Conservation (phyloP, 2,329 filamentous ascomycete species). For the Aschersonia sp. region DNA sequence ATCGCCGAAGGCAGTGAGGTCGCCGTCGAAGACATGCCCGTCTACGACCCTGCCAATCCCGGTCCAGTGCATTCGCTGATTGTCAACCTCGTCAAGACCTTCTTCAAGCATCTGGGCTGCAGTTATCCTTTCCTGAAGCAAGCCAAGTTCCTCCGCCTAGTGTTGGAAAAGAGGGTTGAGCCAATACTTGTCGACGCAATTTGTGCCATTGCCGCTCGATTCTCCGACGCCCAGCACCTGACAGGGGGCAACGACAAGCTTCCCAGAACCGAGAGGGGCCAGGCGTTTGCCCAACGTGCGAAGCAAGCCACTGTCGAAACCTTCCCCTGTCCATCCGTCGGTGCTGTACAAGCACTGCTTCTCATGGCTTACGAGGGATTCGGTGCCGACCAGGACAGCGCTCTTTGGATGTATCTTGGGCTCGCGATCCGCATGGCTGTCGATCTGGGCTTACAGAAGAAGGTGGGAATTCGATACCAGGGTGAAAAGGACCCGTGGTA, state of each 20-base stretch:
- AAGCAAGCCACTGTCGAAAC: constrained; percentile 73
- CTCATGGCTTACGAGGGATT: constrained; percentile 83
- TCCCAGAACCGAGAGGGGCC: constrained; percentile 53
- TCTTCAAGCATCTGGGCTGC: constrained; percentile 70
- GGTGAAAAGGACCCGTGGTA: constrained; percentile 37
- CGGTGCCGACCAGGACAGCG: constrained; percentile 75
- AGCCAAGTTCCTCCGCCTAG: constrained; percentile 56
- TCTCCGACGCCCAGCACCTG: constrained; percentile 45
- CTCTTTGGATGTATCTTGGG: constrained; percentile 86
- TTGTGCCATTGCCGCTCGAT: constrained; percentile 67
- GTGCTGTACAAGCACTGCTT: constrained; percentile 70
- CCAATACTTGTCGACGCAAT: constrained; percentile 77
- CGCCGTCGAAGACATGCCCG: constrained; percentile 42
- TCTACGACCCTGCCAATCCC: constrained; percentile 61
- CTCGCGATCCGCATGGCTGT: constrained; percentile 74
- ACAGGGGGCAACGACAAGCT: constrained; percentile 32
- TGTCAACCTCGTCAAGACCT: constrained; percentile 60
- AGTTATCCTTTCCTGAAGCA: constrained; percentile 73
- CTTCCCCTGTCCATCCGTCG: constrained; percentile 68
- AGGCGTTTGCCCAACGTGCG: constrained; percentile 66
- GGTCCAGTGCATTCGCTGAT: constrained; percentile 62
- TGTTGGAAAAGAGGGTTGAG: constrained; percentile 69
- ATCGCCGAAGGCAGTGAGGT: constrained; percentile 28
- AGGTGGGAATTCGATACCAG: constrained; percentile 55
- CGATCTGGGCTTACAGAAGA: constrained; percentile 67